A percentile compares a stretch with the other conserved stretches of the same genome.
Evolutionary conservation across 768 basidiomycete genomes (phyloP).

Genomic region (Lactifluus hygrophoroides): DNA sequence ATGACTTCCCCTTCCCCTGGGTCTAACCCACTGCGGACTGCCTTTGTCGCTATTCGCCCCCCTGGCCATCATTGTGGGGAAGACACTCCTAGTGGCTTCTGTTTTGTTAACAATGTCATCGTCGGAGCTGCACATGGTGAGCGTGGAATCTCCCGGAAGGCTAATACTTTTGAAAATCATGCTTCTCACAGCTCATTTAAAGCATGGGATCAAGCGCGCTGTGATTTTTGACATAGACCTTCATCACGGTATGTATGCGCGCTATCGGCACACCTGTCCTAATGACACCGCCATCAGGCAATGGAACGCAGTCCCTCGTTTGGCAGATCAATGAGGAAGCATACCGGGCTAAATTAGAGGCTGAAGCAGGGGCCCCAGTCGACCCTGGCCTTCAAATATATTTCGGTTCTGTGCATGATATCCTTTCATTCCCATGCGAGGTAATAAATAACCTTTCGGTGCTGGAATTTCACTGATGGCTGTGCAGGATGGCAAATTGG

Average conservation of each 20-base stretch:
- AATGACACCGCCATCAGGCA: conserved; percentile 41
- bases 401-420: conserved; percentile 92
- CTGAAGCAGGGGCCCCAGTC: conserved; percentile 30
- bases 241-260: conserved; percentile 57
- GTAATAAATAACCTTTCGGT: conserved; percentile 37
- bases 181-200: conserved; percentile 60
- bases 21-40: conserved; percentile 26
- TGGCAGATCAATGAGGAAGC: conserved; percentile 92
- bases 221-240: conserved; percentile 91
- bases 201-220: conserved; percentile 67
- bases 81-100: conserved; percentile 85
- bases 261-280: background rate
- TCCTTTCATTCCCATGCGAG: conserved; percentile 89
- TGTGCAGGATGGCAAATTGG: conserved; percentile 67
- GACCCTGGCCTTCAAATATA: conserved; percentile 55
- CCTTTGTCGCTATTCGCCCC: conserved; percentile 81
- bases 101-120: conserved; percentile 91
- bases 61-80: conserved; percentile 96
- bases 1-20: conserved; percentile 21
- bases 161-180: background rate
- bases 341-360: conserved; percentile 57
- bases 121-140: conserved; percentile 86
- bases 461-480: conserved; percentile 3
- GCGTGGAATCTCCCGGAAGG: conserved; percentile 9
- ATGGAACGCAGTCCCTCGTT: conserved; percentile 86